These are phyloP conservation scores for Cyberlindnera mississippiensis DNA, from an alignment of 805 yeast species.

Conservation along the genomic window DNA sequence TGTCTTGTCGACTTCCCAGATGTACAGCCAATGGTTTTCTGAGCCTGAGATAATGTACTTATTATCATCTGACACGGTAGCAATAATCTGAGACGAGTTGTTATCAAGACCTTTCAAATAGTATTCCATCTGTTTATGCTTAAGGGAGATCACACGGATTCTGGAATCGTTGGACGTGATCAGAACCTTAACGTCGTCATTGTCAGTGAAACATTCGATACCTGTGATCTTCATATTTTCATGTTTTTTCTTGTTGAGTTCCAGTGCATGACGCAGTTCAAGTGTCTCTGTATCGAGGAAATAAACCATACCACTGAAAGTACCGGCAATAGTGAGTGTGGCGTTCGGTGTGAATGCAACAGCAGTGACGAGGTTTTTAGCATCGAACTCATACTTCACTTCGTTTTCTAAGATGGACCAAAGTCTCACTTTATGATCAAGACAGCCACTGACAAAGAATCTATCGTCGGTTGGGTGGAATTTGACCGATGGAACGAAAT, in stretches of 20 bases:
- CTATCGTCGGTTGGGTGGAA: conserved; percentile 88
- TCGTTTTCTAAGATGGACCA: conserved; percentile 80
- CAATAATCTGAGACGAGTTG: conserved; percentile 66
- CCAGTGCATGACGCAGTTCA: conserved; percentile 40
- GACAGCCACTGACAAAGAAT: conserved; percentile 76
- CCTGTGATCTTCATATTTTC: conserved; percentile 61
- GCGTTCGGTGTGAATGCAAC: conserved; percentile 68
- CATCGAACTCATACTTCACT: conserved; percentile 56
- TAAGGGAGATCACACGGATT: conserved; percentile 59
- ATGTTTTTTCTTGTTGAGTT: conserved; percentile 38
- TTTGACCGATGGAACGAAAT: conserved; percentile 73
- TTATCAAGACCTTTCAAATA: conserved; percentile 73
- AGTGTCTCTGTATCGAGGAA: conserved; percentile 64
- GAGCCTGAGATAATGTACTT: conserved; percentile 69
- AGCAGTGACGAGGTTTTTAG: conserved; percentile 70
- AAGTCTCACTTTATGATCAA: conserved; percentile 70
- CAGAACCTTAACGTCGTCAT: conserved; percentile 40
- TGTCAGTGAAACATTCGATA: conserved; percentile 45
- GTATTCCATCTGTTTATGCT: conserved; percentile 51
- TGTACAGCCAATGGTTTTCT: conserved; percentile 82
- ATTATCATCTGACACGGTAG: conserved; percentile 55
- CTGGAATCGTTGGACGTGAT: conserved; percentile 82
- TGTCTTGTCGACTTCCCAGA: conserved; percentile 56
- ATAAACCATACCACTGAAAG: conserved; percentile 67
- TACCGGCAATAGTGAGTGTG: conserved; percentile 61